Evolutionary conservation across 2,329 filamentous ascomycete genomes (phyloP).

Genomic region (Tothia fuscella): DNA sequence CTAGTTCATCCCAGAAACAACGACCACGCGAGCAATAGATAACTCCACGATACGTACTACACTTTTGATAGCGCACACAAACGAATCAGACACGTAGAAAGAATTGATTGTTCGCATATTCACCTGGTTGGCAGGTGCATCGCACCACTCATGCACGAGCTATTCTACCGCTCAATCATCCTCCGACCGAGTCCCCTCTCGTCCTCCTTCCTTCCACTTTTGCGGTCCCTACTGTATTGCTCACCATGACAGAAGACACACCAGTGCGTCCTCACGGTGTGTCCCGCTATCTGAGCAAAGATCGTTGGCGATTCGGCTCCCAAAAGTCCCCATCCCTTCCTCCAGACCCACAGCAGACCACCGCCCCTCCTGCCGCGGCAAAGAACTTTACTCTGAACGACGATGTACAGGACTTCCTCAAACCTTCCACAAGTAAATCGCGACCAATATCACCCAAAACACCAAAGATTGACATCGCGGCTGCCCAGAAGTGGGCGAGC

Average conservation of each 20-base stretch:
- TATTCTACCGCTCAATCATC: too few relatives aligned
- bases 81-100: too few relatives aligned
- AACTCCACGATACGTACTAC: too few relatives aligned
- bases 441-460: conserved; percentile 22
- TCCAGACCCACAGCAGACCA: conserved; percentile 23
- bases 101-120: neutral
- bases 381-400: conserved; percentile 27
- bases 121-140: neutral
- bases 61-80: too few relatives aligned
- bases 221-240: too few relatives aligned
- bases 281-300: conserved; percentile 27
- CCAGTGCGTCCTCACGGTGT: conserved; percentile 5
- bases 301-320: conserved; percentile 29
- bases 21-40: too few relatives aligned
- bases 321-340: conserved; percentile 38
- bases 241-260: neutral
- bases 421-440: conserved; percentile 35
- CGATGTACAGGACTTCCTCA: conserved; percentile 47
- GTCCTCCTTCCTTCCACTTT: too few relatives aligned
- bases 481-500: conserved; percentile 39
- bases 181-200: too few relatives aligned
- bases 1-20: too few relatives aligned
- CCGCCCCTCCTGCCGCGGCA: conserved; percentile 21
- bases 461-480: conserved; percentile 36
- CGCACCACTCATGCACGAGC: neutral